Evolutionary conservation across 495 filamentous ascomycete species (phyloP), one percentile per base, ranked within the genome.

Genomic region (Penicillium cataractarum): DNA sequence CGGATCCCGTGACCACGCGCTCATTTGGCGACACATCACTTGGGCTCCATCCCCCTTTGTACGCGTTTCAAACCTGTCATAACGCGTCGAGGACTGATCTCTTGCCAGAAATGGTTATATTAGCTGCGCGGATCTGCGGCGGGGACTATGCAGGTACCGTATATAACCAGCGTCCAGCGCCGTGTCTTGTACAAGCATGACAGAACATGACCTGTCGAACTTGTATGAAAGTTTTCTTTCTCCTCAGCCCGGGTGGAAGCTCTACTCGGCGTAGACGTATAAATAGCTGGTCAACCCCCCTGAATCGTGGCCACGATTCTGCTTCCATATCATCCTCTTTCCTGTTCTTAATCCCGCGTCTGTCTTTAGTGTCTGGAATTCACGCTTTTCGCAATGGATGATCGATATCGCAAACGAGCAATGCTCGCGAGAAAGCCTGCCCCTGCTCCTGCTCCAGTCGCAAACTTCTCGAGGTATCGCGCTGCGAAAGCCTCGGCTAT

Each of bases 381-480:
- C 29, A 4, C 7, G 3, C 12, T 42, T 26, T 29, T 44, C 35
- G 31, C 21, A 31, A 31, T 50, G 35, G 21, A 50, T 32, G 24
- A 60, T 19, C 35, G 48, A 54, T 42, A 26, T 59, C 44, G 54
- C 33, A 56, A 56, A 56, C 37, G 37, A 2, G 44, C 48, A 32
- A 79, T 78, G 74, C 61, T 81, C 22, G 64, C 72, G 57, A 76
- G 67, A 57, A 67, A 71, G 57, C 55, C 62, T 5, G 65, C 67
- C 33, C 80, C 49, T 52, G 49, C 26, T 6, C 49, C 49, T n/a
- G 49, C 49, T 13, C 49, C 49, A 7, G 8, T 29, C 7, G 80
- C 78, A 12, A 78, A 72, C 65, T 78, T 82, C 55, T 71, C 76
- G 62, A 78, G 75, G 65, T 80, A 85, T 64, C 73, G 82, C 31